These are phyloP conservation scores for Xylaria longipes DNA, from an alignment of 495 filamentous ascomycete species.

Conservation along the genomic window DNA sequence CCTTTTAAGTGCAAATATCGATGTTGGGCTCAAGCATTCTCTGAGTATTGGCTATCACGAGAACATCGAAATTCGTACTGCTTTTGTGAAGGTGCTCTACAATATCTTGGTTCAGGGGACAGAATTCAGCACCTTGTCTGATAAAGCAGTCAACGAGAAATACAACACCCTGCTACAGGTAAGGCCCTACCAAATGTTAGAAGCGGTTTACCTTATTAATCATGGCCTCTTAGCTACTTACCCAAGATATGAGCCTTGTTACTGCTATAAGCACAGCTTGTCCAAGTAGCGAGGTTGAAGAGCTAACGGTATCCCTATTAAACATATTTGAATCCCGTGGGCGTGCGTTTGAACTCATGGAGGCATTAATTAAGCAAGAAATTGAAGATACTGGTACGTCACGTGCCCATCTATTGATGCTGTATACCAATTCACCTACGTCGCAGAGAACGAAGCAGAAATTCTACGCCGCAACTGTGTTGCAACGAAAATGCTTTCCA, in stretches of 20 bases:
- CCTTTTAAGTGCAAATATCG: constrained; percentile 70
- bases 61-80: constrained; percentile 68
- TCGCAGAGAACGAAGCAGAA: constrained; percentile 66
- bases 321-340: constrained; percentile 72
- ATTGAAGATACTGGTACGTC: constrained; percentile 63
- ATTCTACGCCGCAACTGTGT: constrained; percentile 68
- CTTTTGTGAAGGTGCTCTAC: constrained; percentile 70
- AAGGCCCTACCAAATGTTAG: constrained; percentile 24
- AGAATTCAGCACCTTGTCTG: constrained; percentile 69
- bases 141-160: constrained; percentile 68
- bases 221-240: constrained; percentile 53
- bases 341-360: constrained; percentile 62
- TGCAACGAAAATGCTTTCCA: constrained; percentile 71
- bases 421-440: constrained; percentile 15
- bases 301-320: constrained; percentile 66
- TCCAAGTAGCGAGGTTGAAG: constrained; percentile 68
- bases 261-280: constrained; percentile 67
- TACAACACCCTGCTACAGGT: constrained; percentile 67
- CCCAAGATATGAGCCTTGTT: constrained; percentile 64
- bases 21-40: constrained; percentile 70
- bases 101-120: constrained; percentile 72
- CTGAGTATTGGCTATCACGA: constrained; percentile 71
- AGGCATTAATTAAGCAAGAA: constrained; percentile 69
- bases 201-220: constrained; percentile 10
- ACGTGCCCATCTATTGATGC: neutral